A percentile compares a stretch with the other conserved stretches of the same genome.
Evolutionary conservation across 1,139 yeast species (phyloP).

Genomic region (Hanseniaspora sp.): DNA sequence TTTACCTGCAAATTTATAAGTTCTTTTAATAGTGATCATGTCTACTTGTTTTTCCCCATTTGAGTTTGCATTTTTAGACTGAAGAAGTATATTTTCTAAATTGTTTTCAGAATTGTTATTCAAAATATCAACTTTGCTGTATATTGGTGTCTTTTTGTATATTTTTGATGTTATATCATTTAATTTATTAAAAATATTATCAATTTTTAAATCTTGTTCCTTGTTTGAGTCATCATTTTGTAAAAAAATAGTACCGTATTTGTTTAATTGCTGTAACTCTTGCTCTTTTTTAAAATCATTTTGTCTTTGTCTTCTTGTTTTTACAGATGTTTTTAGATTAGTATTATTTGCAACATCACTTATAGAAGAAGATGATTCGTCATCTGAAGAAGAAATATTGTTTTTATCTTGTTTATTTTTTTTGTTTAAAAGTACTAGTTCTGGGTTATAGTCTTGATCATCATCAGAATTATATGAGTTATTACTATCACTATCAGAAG

Average conservation of each 20-base stretch:
- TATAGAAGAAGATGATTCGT: slow-evolving; percentile 19
- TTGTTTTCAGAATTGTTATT: background rate
- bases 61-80: slow-evolving; percentile 17
- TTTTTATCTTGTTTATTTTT: slow-evolving; percentile 24
- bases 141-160: slow-evolving; percentile 20
- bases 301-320: slow-evolving; percentile 19
- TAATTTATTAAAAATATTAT: slow-evolving; percentile 31
- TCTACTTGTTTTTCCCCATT: slow-evolving; percentile 29
- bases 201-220: slow-evolving; percentile 24
- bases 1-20: slow-evolving; percentile 85
- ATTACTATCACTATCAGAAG: slow-evolving; percentile 14
- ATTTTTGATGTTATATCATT: slow-evolving; percentile 30
- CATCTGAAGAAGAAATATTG: slow-evolving; percentile 23
- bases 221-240: slow-evolving; percentile 31
- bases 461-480: slow-evolving; percentile 26
- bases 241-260: slow-evolving; percentile 30
- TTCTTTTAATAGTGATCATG: slow-evolving; percentile 60
- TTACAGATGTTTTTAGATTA: slow-evolving; percentile 2
- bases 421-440: slow-evolving; percentile 35
- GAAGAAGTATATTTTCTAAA: slow-evolving; percentile 18
- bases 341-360: slow-evolving; percentile 20
- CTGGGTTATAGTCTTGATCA: slow-evolving; percentile 20
- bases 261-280: slow-evolving; percentile 26
- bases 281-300: slow-evolving; percentile 23
- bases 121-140: slow-evolving; percentile 4